Base-by-base conservation (phyloP, 2,329 filamentous ascomycete species). In the Claviceps africana region DNA sequence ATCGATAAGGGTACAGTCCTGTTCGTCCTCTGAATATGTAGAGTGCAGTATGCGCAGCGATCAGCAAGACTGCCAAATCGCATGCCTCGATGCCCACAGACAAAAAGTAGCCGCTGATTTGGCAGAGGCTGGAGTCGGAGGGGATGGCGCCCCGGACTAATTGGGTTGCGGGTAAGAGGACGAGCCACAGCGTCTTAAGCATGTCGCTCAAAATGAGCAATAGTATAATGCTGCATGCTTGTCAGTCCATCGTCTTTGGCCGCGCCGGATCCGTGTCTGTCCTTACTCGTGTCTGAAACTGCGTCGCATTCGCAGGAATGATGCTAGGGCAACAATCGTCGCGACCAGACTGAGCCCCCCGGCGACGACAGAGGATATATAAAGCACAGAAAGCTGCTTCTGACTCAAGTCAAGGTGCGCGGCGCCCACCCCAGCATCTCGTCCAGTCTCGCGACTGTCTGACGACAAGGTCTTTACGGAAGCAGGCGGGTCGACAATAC, bases 221-320 rank as follows among this genome's bases (percentile, higher is more conserved):
- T 74, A 90, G 80, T 53, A 91, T 83, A 51, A 91, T 74, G 56
- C 84, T 87, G 28, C 13, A 10, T 4, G 7, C 1, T 2, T 10
- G 21, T 15, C 8, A 50, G 33, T 31, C 3, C 4, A 1, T 31
- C 40, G 19, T 33, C n/a, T 19, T 19, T 25, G 30, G 42, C n/a
- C 48, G 21, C 43, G 21, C 35, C 17, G 4, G 22, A 10, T 19
- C 3, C 11, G 45, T 42, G 9, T 9, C 4, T 42, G 17, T 68
- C 78, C 78, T 68, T 51, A 60, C 63, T 63, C 59, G 54, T 89
- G 84, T 46, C 86, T 78, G 64, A 89, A 90, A 56, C 76, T 81
- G 60, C 84, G 77, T 57, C 79, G 76, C 83, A 89, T 89, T 56
- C 79, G 75, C 53, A 79, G 70, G 61, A 90, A 88, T 81, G 83